Evolutionary conservation across 2,329 filamentous ascomycete species (phyloP), one percentile per base, ranked within the genome.

Genomic region (Truncatella angustata): DNA sequence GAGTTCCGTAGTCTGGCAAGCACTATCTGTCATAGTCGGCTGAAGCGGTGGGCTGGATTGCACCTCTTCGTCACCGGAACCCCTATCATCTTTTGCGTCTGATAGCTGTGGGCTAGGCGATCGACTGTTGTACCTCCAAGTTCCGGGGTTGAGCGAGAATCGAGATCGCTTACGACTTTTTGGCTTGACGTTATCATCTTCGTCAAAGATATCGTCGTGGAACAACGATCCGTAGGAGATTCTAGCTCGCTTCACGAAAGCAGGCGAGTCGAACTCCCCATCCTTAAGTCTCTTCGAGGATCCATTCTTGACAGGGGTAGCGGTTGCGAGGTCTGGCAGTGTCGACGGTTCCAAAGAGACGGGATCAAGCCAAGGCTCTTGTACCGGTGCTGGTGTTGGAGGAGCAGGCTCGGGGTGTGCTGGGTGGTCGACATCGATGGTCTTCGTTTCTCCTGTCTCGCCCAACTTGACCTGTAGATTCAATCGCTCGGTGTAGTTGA

Each of bases 121-220:
- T 51, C 83, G 80, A 62, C 86, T 88, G 20, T 78, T 77, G 61
- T 92, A 88, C 56, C 81, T 85, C 93, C 93, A 97, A 24, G 82
- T 76, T 26, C 76, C 80, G 61, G 84, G 86, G 48, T 82, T 76
- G 55, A 85, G 76, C 53, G 85, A 82, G 67, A 88, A 88, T 40
- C 85, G 84, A 6, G 86, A 84, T 50, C 82, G 80, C 69, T 92
- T 95, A 55, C 82, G 85, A 24, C 82, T 83, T 61, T 76, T 82
- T 4, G 80, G 82, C 32, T 72, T 78, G 21, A 81, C 73, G 37
- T 77, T 78, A 2, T 81, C 81, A 66, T 88, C 84, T 23, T 88
- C 87, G 54, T 90, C 85, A 12, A 93, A 86, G 3, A 85, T 80
- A 60, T 91, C 85, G 4, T 78, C 78, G 57, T 88, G 82, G 47